Evolutionary conservation across 768 basidiomycete genomes (phyloP), one percentile per base, ranked within the genome.

Genomic region (Suillus luteus): DNA sequence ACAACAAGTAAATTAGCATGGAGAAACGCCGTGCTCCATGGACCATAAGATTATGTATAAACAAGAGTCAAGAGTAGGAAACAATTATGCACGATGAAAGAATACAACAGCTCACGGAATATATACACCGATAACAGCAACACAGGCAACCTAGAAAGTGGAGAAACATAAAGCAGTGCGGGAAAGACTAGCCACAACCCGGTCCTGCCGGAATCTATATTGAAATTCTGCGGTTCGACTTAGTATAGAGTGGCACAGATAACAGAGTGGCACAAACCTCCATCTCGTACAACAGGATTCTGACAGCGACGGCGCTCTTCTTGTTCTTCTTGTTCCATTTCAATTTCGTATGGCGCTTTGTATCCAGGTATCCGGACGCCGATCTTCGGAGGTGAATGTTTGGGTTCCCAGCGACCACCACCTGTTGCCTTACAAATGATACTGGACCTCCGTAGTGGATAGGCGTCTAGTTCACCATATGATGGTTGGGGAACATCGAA

Each of bases 341-440:
- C 85, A 24, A 90, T 73, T 71, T 92, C 89, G 64, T 82, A 92
- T 5, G 79, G 81, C 0, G 89, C 84, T 69, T 90, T 90, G 69
- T 81, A 82, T 10, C 90, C 90, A 1, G 87, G 87, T 48, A 86
- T 73, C 41, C 86, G 84, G n/a, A 85, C 75, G 14, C 87, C 71
- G 2, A 73, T 69, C 61, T 65, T 69, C 0, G 76, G 77, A 1
- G 81, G 77, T 11, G 76, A 74, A 37, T 81, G 82, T 69, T 87
- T 88, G 40, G 92, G 91, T 67, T 85, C 84, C 91, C 91, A 93
- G 40, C 92, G 85, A 17, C 91, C 91, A 15, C 90, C 90, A 54
- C 92, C 91, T 22, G 85, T 84, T 1, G 87, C 88, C 69, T 93
- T 93, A 78, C 91, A 93, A 15, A 91, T 81, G 57, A 83, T 78